phyloP scores from a whole-genome alignment of 352 stramenopile genomes.

The Phytophthora meadii region DNA sequence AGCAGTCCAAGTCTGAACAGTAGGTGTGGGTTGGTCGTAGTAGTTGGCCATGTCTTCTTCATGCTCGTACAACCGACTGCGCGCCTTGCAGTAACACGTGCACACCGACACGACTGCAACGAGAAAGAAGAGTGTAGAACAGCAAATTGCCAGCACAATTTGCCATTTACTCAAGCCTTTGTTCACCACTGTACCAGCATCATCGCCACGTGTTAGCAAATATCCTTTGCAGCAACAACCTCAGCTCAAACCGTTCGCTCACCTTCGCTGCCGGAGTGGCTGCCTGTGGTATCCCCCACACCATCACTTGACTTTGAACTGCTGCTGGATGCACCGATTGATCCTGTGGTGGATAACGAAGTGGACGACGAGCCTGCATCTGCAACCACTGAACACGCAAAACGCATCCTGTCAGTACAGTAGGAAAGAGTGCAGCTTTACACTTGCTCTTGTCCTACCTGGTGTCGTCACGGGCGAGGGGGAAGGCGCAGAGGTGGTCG shows the following conservation, averaged over 20 bases:
- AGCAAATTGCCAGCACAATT: slow-evolving; percentile 61
- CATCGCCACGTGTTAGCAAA: not conserved
- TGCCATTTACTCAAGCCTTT: slow-evolving; percentile 46
- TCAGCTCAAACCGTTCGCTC: not conserved
- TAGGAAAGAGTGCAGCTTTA: slow-evolving; percentile 1
- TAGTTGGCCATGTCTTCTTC: slow-evolving; percentile 43
- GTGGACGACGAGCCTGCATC: slow-evolving; percentile 10
- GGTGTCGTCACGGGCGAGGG: not conserved
- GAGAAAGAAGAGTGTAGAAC: slow-evolving; percentile 42
- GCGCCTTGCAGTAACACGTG: slow-evolving; percentile 59
- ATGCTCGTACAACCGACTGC: slow-evolving; percentile 51
- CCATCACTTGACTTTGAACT: slow-evolving; percentile 6
- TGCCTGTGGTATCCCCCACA: slow-evolving; percentile 11
- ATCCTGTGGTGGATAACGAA: slow-evolving; percentile 8
- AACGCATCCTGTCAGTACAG: not conserved
- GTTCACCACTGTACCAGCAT: slow-evolving; percentile 15
- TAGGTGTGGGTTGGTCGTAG: slow-evolving; percentile 33
- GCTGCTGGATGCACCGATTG: slow-evolving; percentile 11
- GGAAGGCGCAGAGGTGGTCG: slow-evolving; percentile 8
- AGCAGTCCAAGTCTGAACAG: slow-evolving; percentile 15
- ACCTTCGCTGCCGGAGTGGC: slow-evolving; percentile 15
- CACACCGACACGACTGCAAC: slow-evolving; percentile 54
- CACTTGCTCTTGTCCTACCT: slow-evolving; percentile 16
- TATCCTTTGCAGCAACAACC: not conserved
- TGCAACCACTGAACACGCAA: slow-evolving; percentile 15